Base-by-base conservation (phyloP, 768 basidiomycete genomes). In the Rhodocollybia butyracea region DNA sequence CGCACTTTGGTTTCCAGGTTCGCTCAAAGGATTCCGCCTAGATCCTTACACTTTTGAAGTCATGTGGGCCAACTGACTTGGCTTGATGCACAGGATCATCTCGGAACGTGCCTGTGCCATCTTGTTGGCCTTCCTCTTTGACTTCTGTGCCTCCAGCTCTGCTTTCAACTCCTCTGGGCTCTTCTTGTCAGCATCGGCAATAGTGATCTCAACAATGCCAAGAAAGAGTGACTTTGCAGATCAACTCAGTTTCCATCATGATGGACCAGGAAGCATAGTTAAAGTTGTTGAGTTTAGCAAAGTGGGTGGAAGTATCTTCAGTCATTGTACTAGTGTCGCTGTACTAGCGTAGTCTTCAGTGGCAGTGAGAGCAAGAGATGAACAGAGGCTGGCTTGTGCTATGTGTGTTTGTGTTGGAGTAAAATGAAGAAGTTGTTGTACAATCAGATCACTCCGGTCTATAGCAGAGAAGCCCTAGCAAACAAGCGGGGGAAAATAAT, bases 21-120 rank as follows among this genome's bases (percentile, higher is more conserved):
- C n/a, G n/a, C n/a, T n/a, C n/a, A n/a, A n/a, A n/a, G n/a, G n/a
- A n/a, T n/a, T n/a, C n/a, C n/a, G n/a, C n/a, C n/a, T n/a, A n/a
- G n/a, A n/a, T n/a, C n/a, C n/a, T n/a, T n/a, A n/a, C n/a, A n/a
- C n/a, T n/a, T n/a, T n/a, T n/a, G n/a, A n/a, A n/a, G 30, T 22
- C 40, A 57, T 56, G 32, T 56, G 55, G 13, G 48, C 27, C 39
- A 55, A 31, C 53, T 58, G 57, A 26, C 34, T 30, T 2, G 53
- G 54, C 31, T 55, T 46, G 7, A 56, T 30, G 19, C 38, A 29
- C 6, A 56, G 30, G 21, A 56, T 48, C 29, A 56, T 56, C 46
- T 56, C 36, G 5, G 30, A 15, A n/a, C 32, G 31, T 3, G 46
- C 45, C 41, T 56, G 26, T 3, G 46, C 55, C 32, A 55, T 53